Base-by-base conservation (phyloP, 768 basidiomycete genomes). In the Lactarius evosmus region DNA sequence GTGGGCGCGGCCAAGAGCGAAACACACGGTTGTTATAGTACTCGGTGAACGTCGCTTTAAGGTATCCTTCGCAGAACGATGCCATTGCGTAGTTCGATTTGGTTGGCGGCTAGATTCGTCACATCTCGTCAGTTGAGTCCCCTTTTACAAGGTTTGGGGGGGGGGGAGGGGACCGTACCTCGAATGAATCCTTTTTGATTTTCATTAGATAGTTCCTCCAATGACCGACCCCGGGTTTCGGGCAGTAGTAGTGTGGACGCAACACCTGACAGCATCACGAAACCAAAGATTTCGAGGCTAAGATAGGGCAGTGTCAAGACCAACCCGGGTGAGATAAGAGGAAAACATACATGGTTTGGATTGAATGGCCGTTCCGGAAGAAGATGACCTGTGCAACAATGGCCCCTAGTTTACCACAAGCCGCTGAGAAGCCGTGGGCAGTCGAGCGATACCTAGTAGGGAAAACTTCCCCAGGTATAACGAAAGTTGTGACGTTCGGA, bases 261-360 rank as follows among this genome's bases (percentile, higher is more conserved):
- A 60, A 77, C 68, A 41, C 79, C 79, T 0, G 78, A 77, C 32
- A 80, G 58, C 79, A 78, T 81, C 74, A 80, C 79, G 58, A 79
- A 71, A n/a, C 78, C 78, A 58, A 79, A 80, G 62, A 81, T 74
- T 68, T 81, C 72, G 14, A 80, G 69, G 63, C 78, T 75, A 65
- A 38, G 56, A 46, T 27, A 29, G 33, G 8, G n/a, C 25, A 53
- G 17, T 16, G 32, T 25, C 49, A 36, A 65, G 54, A 61, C 38
- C n/a, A n/a, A 36, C 7, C 16, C 56, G 63, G 63, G 25, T 65
- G 56, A 19, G 19, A 40, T 19, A 58, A 58, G 46, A 14, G 19
- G 19, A 27, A 27, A 16, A 70, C 76, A 32, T 59, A 77, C 77
- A 76, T 74, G 61, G 75, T 72, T 36, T 69, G 64, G 52, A 77